Percentiles rank a stretch among this genome's conserved stretches.
Evolutionary conservation across 2,329 filamentous ascomycete genomes (phyloP).

Genomic region (Tympanopsis confertula): DNA sequence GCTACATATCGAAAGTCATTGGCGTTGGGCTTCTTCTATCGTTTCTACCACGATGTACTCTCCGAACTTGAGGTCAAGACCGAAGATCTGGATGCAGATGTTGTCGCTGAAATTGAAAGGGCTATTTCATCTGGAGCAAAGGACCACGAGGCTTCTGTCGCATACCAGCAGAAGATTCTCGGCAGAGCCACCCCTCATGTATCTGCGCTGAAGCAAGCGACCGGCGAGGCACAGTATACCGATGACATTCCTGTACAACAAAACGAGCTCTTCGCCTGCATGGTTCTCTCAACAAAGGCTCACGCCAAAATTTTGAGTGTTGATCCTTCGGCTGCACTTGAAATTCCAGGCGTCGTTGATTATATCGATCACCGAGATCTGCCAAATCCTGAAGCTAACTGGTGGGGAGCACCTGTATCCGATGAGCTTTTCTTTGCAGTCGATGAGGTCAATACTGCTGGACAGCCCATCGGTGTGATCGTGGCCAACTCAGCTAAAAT

Average conservation of each 20-base stretch:
- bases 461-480: constrained; percentile 84
- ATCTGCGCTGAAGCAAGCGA: constrained; percentile 84
- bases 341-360: constrained; percentile 74
- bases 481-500: constrained; percentile 67
- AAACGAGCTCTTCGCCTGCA: constrained; percentile 79
- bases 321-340: constrained; percentile 64
- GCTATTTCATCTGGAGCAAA: constrained; percentile 70
- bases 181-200: constrained; percentile 78
- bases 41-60: constrained; percentile 86
- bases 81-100: constrained; percentile 53
- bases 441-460: constrained; percentile 76
- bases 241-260: constrained; percentile 81
- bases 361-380: constrained; percentile 77
- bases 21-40: constrained; percentile 89
- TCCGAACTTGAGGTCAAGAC: constrained; percentile 39
- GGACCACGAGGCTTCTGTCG: constrained; percentile 62
- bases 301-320: constrained; percentile 75
- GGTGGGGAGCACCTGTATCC: constrained; percentile 72
- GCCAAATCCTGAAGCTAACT: constrained; percentile 70
- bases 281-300: constrained; percentile 79
- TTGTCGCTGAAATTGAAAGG: constrained; percentile 73
- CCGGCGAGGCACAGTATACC: constrained; percentile 89
- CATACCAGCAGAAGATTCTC: constrained; percentile 72
- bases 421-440: constrained; percentile 91
- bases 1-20: constrained; percentile 87